Evolutionary conservation across 139 green algal genomes (phyloP), one percentile per base, ranked within the genome.

Genomic region (Eudorina sp.): DNA sequence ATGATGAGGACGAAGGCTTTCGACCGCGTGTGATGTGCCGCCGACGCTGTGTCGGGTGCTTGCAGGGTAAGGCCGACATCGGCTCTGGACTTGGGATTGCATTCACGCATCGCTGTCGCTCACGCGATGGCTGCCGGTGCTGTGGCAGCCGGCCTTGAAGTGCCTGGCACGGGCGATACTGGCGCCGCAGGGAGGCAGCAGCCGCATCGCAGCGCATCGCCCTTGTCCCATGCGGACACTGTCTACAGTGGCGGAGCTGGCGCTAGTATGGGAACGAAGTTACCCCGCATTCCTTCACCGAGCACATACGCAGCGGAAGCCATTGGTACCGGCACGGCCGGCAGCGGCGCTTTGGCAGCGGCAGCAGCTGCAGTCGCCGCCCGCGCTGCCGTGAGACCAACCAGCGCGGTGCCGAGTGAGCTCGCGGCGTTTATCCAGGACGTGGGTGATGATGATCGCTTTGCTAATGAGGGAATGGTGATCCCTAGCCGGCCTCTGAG

Each of bases 351-450:
- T 5, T 36, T 87, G 68, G 51, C 60, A 60, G 79, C 83, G 0
- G 82, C 82, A 13, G 62, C 62, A 27, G 80, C 60, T 18, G 81
- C 81, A 16, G 21, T 43, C 16, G 46, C 64, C 4, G 13, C 46
- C 6, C 25, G 82, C 9, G 9, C 7, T 34, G n/a, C n/a, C 18
- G 58, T 14, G 4, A 48, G 83, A 48, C 83, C 83, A 4, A 40
- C 75, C 40, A 88, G 83, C 46, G 83, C 83, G 1, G 45, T 34
- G 43, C 81, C 43, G 8, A 72, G 31, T 14, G 83, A 88, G 46
- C 1, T 77, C 4, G 40, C 46, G 9, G 86, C 48, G 34, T 90
- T 90, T 68, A 90, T 90, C 18, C 68, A 72, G 66, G 86, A 90
- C 1, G 68, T 90, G 0, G 55, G 16, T 0, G 86, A 86, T 8